Evolutionary conservation across 83 land plant species (phyloP).

Genomic region (Picea mariana): DNA sequence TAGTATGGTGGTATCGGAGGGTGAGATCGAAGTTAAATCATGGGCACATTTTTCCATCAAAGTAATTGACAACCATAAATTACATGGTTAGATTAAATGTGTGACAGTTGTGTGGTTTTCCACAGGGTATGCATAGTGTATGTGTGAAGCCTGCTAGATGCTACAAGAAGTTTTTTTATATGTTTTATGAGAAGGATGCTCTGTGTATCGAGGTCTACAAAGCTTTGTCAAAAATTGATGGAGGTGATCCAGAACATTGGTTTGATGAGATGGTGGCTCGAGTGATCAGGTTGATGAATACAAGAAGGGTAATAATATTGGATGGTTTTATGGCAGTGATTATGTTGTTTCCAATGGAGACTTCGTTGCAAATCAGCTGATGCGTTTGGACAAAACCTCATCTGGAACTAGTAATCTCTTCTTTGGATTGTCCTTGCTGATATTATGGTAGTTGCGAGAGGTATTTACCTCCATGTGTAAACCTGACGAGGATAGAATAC

Average conservation of each 20-base stretch:
- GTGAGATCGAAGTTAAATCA: too few species aligned
- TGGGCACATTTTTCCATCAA: too few species aligned
- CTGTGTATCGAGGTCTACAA: conserved; percentile 42
- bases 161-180: conserved; percentile 36
- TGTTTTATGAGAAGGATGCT: conserved; percentile 33
- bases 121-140: conserved; percentile 37
- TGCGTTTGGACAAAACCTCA: conserved; percentile 72
- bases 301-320: conserved; percentile 30
- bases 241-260: conserved; percentile 4
- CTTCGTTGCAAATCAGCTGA: conserved; percentile 73
- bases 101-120: conserved; percentile 22
- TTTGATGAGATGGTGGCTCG: conserved; percentile 35
- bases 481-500: too few species aligned
- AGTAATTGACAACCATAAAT: too few species aligned
- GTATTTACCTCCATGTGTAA: too few species aligned
- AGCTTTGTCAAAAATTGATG: conserved; percentile 19
- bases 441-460: too few species aligned
- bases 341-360: conserved; percentile 65
- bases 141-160: conserved; percentile 36
- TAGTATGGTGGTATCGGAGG: too few species aligned
- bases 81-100: neutral
- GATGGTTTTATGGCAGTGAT: conserved; percentile 51
- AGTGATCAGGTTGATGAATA: conserved; percentile 27
- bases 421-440: conserved; percentile 21
- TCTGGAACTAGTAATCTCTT: conserved; percentile 51